Percentiles rank a stretch among this genome's conserved stretches.
phyloP scores from a whole-genome alignment of 768 basidiomycete genomes.

The Serpula lacrymans region DNA sequence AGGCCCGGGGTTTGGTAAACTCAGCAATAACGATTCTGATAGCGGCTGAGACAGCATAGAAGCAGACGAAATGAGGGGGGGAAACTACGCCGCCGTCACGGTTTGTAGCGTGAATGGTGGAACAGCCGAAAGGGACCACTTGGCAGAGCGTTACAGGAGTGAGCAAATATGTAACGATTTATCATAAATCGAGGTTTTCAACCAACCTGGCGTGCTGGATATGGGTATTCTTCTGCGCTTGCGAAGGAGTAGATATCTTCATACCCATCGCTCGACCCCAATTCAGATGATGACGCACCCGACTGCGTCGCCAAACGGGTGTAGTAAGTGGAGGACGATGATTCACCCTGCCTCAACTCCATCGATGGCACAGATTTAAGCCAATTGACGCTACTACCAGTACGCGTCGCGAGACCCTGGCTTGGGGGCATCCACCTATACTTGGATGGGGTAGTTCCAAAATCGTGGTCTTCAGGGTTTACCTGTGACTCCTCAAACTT shows the following conservation, averaged over 20 bases:
- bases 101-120: too few relatives aligned
- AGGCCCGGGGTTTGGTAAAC: too few relatives aligned
- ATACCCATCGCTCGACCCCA: slow-evolving; percentile 28
- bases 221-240: slow-evolving; percentile 25
- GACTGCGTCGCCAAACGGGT: slow-evolving; percentile 35
- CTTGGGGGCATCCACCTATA: slow-evolving; percentile 41
- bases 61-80: too few relatives aligned
- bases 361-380: slow-evolving; percentile 12
- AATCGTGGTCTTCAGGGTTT: slow-evolving; percentile 39
- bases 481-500: slow-evolving; percentile 46
- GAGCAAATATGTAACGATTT: too few relatives aligned
- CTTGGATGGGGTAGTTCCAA: slow-evolving; percentile 32
- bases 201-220: slow-evolving; percentile 32
- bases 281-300: slow-evolving; percentile 29
- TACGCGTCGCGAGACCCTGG: slow-evolving; percentile 32
- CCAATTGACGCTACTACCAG: slow-evolving; percentile 30
- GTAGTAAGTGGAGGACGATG: slow-evolving; percentile 26
- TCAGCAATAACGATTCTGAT: too few relatives aligned
- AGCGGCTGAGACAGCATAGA: too few relatives aligned
- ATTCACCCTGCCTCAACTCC: slow-evolving; percentile 18
- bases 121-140: too few relatives aligned
- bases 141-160: too few relatives aligned
- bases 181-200: too few relatives aligned
- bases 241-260: slow-evolving; percentile 33
- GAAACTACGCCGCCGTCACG: too few relatives aligned